Conservation (phyloP, 768 basidiomycete species). For the Gymnopilus junonius region DNA sequence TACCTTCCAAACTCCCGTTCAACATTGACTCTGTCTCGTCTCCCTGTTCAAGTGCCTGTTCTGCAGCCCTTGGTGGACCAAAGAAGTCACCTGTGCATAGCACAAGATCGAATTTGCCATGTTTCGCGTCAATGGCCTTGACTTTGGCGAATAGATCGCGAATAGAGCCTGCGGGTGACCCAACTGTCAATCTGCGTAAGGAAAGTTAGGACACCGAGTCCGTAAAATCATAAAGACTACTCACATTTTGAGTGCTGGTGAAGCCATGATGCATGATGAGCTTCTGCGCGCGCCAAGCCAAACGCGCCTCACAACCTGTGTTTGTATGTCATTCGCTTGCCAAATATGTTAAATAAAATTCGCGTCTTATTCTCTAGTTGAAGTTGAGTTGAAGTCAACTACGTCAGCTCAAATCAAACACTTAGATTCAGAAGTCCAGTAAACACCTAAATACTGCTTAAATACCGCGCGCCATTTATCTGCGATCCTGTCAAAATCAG, state of each 20-base stretch:
- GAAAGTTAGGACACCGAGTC: slow-evolving; percentile 6
- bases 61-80: slow-evolving; percentile 50
- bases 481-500: too few relatives aligned
- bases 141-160: slow-evolving; percentile 80
- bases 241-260: slow-evolving; percentile 41
- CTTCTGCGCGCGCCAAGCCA: not conserved
- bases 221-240: not conserved
- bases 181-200: slow-evolving; percentile 65
- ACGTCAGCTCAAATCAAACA: too few relatives aligned
- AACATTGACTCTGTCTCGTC: slow-evolving; percentile 56
- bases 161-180: slow-evolving; percentile 78
- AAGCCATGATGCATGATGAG: slow-evolving; percentile 21
- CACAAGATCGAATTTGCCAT: slow-evolving; percentile 89
- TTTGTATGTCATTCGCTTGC: not conserved
- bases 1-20: slow-evolving; percentile 71
- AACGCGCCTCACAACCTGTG: not conserved
- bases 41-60: slow-evolving; percentile 27
- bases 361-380: too few relatives aligned
- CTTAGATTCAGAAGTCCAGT: too few relatives aligned
- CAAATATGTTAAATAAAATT: too few relatives aligned
- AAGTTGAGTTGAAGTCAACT: too few relatives aligned
- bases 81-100: slow-evolving; percentile 90
- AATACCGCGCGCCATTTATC: too few relatives aligned
- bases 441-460: too few relatives aligned
- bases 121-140: slow-evolving; percentile 83